phyloP scores from a whole-genome alignment of 176 grass and related monocot genomes.

The Echinochloa phyllopogon region DNA sequence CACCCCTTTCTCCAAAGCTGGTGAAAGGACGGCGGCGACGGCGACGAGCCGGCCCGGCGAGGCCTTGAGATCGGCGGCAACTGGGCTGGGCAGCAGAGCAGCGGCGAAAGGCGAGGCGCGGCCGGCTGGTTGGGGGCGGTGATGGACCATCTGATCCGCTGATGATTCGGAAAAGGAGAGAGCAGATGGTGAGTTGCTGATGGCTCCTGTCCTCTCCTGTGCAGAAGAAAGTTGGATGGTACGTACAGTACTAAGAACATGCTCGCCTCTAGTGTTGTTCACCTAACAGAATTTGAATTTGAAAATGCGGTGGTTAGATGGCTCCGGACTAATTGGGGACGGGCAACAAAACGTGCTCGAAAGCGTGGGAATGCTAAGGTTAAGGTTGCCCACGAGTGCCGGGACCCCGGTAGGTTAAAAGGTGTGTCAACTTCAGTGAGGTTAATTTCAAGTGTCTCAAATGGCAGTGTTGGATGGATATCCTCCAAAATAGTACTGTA shows the following conservation, averaged over 20 bases:
- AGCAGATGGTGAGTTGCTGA: neutral
- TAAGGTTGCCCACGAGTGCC: too few species aligned
- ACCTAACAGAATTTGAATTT: neutral
- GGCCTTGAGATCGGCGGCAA: slow-evolving; percentile 15
- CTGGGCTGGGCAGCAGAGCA: neutral
- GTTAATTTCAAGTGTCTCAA: neutral
- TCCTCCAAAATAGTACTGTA: neutral
- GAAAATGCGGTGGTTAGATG: neutral
- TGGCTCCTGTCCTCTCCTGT: neutral
- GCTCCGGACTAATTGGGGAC: neutral
- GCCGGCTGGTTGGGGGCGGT: neutral
- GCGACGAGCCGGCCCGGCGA: neutral
- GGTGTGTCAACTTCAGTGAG: neutral
- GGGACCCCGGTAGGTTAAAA: too few species aligned
- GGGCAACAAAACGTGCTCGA: neutral
- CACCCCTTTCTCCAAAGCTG: slow-evolving; percentile 21
- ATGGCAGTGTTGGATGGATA: neutral
- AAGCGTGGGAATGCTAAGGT: neutral
- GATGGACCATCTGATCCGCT: slow-evolving; percentile 17
- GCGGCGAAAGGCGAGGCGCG: slow-evolving; percentile 2
- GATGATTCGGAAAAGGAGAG: neutral
- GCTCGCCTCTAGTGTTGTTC: neutral
- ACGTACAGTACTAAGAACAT: neutral
- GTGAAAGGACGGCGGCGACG: neutral
- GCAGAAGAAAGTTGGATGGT: neutral